Evolutionary conservation across 805 yeast species (phyloP).

Genomic region (Kluyveromyces lactis): DNA sequence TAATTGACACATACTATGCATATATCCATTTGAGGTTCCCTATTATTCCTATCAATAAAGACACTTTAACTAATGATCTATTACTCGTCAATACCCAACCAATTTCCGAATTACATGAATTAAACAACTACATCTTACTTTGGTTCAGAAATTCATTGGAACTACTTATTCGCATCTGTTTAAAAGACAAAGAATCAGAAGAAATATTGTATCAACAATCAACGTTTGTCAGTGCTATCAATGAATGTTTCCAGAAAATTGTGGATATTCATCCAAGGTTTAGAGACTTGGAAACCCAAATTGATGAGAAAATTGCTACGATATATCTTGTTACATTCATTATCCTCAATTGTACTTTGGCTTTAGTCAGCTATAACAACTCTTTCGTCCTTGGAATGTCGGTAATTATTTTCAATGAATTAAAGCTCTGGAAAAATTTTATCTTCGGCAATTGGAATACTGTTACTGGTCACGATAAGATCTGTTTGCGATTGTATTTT

Average conservation of each 20-base stretch:
- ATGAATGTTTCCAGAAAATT: slow-evolving; percentile 26
- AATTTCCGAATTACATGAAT: slow-evolving; percentile 23
- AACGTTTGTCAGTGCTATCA: slow-evolving; percentile 22
- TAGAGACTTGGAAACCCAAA: slow-evolving; percentile 20
- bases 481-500: slow-evolving; percentile 32
- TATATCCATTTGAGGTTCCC: slow-evolving; percentile 36
- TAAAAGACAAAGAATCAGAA: slow-evolving; percentile 11
- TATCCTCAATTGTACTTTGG: slow-evolving; percentile 45
- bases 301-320: slow-evolving; percentile 25
- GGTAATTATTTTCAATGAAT: slow-evolving; percentile 49
- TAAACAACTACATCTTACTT: slow-evolving; percentile 24
- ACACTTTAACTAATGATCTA: slow-evolving; percentile 24
- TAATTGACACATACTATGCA: slow-evolving; percentile 40
- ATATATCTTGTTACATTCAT: slow-evolving; percentile 34
- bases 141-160: slow-evolving; percentile 30
- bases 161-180: slow-evolving; percentile 21
- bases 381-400: slow-evolving; percentile 50
- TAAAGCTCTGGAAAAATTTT: slow-evolving; percentile 38
- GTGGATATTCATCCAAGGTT: slow-evolving; percentile 27
- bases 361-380: slow-evolving; percentile 52
- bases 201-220: slow-evolving; percentile 19
- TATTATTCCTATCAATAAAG: slow-evolving; percentile 30
- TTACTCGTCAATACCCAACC: slow-evolving; percentile 26
- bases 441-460: slow-evolving; percentile 15
- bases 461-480: slow-evolving; percentile 7